A percentile compares a stretch with the other conserved stretches of the same genome.
Conservation (phyloP, 257 asterid genomes). For the Nicotiana paniculata region DNA sequence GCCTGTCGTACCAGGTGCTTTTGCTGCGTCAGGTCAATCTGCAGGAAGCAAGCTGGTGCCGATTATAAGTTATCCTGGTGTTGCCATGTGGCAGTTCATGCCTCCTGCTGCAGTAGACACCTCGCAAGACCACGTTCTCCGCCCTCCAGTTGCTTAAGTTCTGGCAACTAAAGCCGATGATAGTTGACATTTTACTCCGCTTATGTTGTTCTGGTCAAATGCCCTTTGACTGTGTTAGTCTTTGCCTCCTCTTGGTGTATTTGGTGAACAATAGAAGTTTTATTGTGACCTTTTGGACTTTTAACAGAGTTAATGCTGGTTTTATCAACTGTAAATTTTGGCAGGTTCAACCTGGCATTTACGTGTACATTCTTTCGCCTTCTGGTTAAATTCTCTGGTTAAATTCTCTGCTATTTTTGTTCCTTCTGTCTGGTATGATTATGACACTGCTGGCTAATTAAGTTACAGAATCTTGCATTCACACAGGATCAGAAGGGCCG, state of each 20-base stretch:
- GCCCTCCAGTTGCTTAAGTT: slow-evolving; percentile 85
- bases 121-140: slow-evolving; percentile 89
- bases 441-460: too few species aligned
- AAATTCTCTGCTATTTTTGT: not conserved
- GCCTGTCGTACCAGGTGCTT: slow-evolving; percentile 43
- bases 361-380: not conserved
- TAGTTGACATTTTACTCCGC: slow-evolving; percentile 4
- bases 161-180: slow-evolving; percentile 16
- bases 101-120: slow-evolving; percentile 96
- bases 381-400: not conserved
- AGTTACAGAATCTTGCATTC: too few species aligned
- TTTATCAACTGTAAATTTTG: slow-evolving; percentile 25
- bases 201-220: slow-evolving; percentile 20
- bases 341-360: slow-evolving; percentile 11
- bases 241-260: slow-evolving; percentile 8
- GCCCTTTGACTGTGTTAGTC: slow-evolving; percentile 13
- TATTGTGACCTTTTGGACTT: slow-evolving; percentile 1
- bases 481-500: too few species aligned
- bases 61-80: slow-evolving; percentile 78
- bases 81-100: slow-evolving; percentile 98
- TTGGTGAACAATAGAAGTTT: slow-evolving; percentile 24
- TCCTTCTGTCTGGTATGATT: not conserved
- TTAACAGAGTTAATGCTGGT: slow-evolving; percentile 23
- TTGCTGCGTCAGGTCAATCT: slow-evolving; percentile 55
- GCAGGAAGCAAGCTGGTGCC: slow-evolving; percentile 79